Conservation (phyloP, 805 yeast genomes). For the Saitoella complicata region DNA sequence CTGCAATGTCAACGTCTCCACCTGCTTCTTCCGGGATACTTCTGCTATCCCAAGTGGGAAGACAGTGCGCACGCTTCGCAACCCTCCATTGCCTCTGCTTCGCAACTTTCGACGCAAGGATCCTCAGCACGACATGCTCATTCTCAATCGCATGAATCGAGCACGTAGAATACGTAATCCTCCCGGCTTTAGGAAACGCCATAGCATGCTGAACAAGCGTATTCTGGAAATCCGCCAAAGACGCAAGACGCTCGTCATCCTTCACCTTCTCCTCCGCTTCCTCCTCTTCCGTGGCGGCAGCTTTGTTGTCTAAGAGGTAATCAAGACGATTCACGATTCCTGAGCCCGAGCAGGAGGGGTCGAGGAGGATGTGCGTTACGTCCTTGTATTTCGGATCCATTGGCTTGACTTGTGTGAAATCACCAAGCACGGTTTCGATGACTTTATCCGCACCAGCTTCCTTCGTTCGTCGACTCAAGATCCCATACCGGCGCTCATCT, state of each 20-base stretch:
- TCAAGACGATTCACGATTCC: slow-evolving; percentile 86
- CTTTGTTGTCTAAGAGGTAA: slow-evolving; percentile 9
- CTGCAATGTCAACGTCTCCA: slow-evolving; percentile 43
- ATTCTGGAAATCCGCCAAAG: slow-evolving; percentile 73
- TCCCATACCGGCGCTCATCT: slow-evolving; percentile 54
- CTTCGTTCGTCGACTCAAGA: slow-evolving; percentile 58
- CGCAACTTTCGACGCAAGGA: slow-evolving; percentile 52
- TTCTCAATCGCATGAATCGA: slow-evolving; percentile 89
- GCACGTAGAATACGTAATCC: slow-evolving; percentile 87
- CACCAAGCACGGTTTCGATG: slow-evolving; percentile 28
- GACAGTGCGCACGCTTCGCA: slow-evolving; percentile 38
- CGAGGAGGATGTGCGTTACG: slow-evolving; percentile 73
- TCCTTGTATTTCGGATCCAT: slow-evolving; percentile 31
- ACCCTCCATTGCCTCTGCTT: slow-evolving; percentile 61
- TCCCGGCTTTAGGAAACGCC: slow-evolving; percentile 53
- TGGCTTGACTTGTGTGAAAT: slow-evolving; percentile 49
- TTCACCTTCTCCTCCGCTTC: slow-evolving; percentile 13
- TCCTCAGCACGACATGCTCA: slow-evolving; percentile 74
- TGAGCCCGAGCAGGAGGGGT: slow-evolving; percentile 95
- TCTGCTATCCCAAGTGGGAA: slow-evolving; percentile 77
- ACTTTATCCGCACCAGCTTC: slow-evolving; percentile 52
- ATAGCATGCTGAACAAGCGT: slow-evolving; percentile 80
- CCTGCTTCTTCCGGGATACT: slow-evolving; percentile 59
- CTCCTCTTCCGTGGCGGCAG: slow-evolving; percentile 26
- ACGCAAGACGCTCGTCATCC: slow-evolving; percentile 41